Base-by-base conservation (phyloP, 169 alveolate genomes). In the Plasmodium chabaudi region DNA sequence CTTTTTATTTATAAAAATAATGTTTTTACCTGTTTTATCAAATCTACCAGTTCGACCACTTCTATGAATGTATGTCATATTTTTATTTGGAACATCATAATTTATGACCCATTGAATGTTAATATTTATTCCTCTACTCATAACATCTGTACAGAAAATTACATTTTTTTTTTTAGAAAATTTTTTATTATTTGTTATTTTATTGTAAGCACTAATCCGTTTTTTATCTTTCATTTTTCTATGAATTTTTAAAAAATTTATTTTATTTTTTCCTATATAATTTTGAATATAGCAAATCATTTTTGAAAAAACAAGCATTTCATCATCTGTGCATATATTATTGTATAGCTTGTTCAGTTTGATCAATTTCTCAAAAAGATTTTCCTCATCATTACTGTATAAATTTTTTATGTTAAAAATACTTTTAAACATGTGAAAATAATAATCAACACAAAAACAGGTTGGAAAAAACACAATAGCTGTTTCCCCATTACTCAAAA, bases 161-260 rank as follows among this genome's bases (percentile, higher is more conserved):
- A 77, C 51, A 63, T 77, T 77, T 12, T 27, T 74, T 19, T 46
- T 15, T 21, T 10, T 69, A 69, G 9, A 3, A 17, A 21, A 15
- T 59, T 17, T 59, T 34, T 61, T 42, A 10, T 73, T 60, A 44
- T 73, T 72, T 9, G 44, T 77, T 47, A 77, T 77, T 63, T 64
- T 77, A 42, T 49, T 77, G 25, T 77, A 77, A 2, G 77, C 75
- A 64, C 69, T 39, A 25, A 77, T 53, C 46, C 88, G 63, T 77
- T 77, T 77, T 64, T 77, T 77, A 55, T 77, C 88, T 77, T 77
- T 77, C 88, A 77, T 77, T 57, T 77, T 77, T 56, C 88, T 63
- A 57, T 77, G 88, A 44, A 77, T 77, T 77, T 57, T 77, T 77
- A 77, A 77, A 77, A 77, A 57, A n/a, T 17, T 39, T 21, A 77